phyloP scores from a whole-genome alignment of 2,329 filamentous ascomycete species.

The Parafenestella ontariensis region DNA sequence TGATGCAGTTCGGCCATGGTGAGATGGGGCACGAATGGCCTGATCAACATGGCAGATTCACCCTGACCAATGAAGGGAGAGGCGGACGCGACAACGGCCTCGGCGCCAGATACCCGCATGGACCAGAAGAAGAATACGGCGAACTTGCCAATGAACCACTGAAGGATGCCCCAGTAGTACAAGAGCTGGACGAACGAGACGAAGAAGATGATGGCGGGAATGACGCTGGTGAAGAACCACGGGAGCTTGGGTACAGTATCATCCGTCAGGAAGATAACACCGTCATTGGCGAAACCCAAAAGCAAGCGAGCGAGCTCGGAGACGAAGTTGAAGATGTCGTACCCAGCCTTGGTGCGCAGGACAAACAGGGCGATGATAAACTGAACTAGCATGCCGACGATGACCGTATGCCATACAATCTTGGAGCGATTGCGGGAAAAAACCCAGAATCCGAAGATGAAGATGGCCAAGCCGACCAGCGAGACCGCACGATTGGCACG shows the following conservation, averaged over 20 bases:
- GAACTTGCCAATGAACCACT: conserved; percentile 90
- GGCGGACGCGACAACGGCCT: conserved; percentile 91
- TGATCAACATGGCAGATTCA: conserved; percentile 91
- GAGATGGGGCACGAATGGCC: conserved; percentile 83
- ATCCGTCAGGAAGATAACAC: conserved; percentile 74
- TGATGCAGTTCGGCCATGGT: conserved; percentile 90
- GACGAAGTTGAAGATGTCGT: conserved; percentile 90
- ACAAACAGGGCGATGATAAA: conserved; percentile 91
- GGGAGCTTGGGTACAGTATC: conserved; percentile 49
- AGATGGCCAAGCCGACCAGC: conserved; percentile 77
- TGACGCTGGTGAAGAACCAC: conserved; percentile 79
- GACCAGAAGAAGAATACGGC: conserved; percentile 91
- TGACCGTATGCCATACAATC: conserved; percentile 64
- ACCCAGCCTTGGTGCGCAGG: conserved; percentile 78
- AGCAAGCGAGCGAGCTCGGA: conserved; percentile 76
- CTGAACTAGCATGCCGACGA: conserved; percentile 86
- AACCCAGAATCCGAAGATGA: conserved; percentile 70
- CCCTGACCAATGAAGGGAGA: conserved; percentile 95
- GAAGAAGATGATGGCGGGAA: conserved; percentile 97
- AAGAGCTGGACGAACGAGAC: conserved; percentile 87
- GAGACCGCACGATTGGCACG: conserved; percentile 81
- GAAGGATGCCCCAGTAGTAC: conserved; percentile 80
- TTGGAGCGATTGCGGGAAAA: conserved; percentile 74
- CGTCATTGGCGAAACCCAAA: conserved; percentile 76
- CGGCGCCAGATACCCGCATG: conserved; percentile 85